These are phyloP conservation scores for Magnaporthiopsis incrustans DNA, from an alignment of 2,329 filamentous ascomycete species.

Conservation along the genomic window DNA sequence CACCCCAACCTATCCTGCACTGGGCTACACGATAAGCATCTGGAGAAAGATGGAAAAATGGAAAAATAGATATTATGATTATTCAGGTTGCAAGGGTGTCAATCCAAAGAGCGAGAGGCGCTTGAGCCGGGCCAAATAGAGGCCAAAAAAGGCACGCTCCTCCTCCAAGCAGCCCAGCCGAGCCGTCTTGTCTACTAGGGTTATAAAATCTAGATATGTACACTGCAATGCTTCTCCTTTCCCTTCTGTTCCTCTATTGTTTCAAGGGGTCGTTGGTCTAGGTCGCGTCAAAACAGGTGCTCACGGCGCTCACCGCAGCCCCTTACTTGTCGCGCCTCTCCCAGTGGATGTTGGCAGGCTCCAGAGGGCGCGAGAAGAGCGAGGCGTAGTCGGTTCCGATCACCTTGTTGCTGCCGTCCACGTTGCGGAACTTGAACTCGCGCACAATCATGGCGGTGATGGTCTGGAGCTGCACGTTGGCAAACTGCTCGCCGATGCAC, in stretches of 20 bases:
- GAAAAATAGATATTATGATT: not conserved
- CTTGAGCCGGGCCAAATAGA: not conserved
- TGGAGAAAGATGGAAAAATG: not conserved
- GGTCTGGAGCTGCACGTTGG: conserved; percentile 83
- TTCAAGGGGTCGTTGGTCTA: not conserved
- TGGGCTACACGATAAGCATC: not conserved
- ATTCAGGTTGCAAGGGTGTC: not conserved
- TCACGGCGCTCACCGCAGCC: conserved; percentile 11
- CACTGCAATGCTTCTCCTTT: not conserved
- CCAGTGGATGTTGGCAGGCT: conserved; percentile 67
- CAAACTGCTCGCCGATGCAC: conserved; percentile 96
- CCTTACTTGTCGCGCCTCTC: conserved; percentile 49
- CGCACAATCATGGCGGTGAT: conserved; percentile 73
- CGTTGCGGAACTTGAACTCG: conserved; percentile 70
- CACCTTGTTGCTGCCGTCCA: conserved; percentile 61
- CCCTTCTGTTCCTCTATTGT: not conserved
- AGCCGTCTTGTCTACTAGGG: not conserved
- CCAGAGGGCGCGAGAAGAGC: conserved; percentile 65
- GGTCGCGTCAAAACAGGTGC: not conserved
- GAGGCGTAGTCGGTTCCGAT: conserved; percentile 62
- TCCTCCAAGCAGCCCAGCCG: not conserved
- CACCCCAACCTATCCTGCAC: not conserved
- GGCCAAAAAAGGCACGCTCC: not conserved
- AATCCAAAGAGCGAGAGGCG: not conserved
- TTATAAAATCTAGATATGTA: not conserved